phyloP scores from a whole-genome alignment of 1,284 basidiomycete species.

The Peniophora sp. region DNA sequence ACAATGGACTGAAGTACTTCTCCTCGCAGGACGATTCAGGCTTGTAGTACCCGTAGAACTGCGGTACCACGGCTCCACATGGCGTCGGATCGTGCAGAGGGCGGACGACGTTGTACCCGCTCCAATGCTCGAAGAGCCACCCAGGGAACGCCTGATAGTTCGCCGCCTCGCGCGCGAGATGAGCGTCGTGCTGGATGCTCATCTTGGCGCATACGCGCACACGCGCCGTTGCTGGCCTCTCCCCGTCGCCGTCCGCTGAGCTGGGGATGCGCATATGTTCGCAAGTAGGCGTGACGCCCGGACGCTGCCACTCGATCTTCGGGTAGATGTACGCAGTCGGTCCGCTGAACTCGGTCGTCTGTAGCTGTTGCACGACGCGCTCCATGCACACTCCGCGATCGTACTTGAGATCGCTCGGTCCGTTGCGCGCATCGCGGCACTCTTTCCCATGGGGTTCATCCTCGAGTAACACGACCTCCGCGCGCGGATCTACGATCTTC shows the following conservation, averaged over 20 bases:
- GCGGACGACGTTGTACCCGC: slow-evolving; percentile 33
- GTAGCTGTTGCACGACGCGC: no score
- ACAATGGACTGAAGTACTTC: slow-evolving; percentile 31
- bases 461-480: slow-evolving; percentile 11
- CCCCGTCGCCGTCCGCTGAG: neutral
- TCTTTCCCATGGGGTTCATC: neutral
- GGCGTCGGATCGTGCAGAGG: slow-evolving; percentile 37
- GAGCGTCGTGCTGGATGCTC: slow-evolving; percentile 12
- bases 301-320: neutral
- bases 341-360: neutral
- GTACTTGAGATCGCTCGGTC: no score
- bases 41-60: slow-evolving; percentile 45
- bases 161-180: slow-evolving; percentile 29
- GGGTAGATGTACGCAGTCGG: neutral
- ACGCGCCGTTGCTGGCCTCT: neutral
- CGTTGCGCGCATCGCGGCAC: no score
- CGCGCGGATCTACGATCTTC: neutral
- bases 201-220: slow-evolving; percentile 27
- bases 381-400: no score
- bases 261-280: neutral
- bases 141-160: slow-evolving; percentile 34
- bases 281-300: neutral
- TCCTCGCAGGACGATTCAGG: slow-evolving; percentile 16
- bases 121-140: slow-evolving; percentile 41
- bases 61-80: slow-evolving; percentile 37